These are phyloP conservation scores for Apiotrichum veenhuisii DNA, from an alignment of 1,284 basidiomycete genomes.

Conservation along the genomic window DNA sequence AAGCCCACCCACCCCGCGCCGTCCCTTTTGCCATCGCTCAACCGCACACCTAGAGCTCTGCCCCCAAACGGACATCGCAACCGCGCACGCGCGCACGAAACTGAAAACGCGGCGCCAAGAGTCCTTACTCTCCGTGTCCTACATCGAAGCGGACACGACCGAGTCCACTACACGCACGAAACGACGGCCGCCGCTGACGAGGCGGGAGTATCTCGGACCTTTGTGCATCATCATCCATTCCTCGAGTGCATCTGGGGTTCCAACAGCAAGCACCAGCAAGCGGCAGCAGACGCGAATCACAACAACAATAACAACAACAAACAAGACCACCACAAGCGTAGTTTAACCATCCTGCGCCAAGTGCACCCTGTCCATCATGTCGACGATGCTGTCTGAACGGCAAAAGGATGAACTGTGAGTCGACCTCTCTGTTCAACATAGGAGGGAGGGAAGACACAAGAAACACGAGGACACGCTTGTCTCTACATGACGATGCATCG, in stretches of 20 bases:
- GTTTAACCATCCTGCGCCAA: not conserved
- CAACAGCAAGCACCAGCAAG: too few relatives aligned
- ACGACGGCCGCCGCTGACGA: constrained; percentile 10
- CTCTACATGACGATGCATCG: too few relatives aligned
- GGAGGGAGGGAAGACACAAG: too few relatives aligned
- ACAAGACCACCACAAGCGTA: not conserved
- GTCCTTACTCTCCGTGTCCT: too few relatives aligned
- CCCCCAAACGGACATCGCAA: not conserved
- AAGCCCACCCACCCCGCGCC: not conserved
- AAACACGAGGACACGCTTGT: too few relatives aligned
- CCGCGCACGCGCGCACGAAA: not conserved
- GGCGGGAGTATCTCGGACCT: not conserved
- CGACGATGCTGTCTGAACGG: constrained; percentile 61
- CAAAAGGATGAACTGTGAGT: constrained; percentile 79
- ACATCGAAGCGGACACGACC: constrained; percentile 2
- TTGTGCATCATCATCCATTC: not conserved
- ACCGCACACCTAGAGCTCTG: too few relatives aligned
- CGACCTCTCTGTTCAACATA: not conserved
- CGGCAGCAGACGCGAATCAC: too few relatives aligned
- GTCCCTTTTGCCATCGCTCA: too few relatives aligned
- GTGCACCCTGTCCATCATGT: constrained; percentile 26
- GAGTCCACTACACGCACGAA: not conserved
- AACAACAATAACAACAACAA: constrained; percentile 2
- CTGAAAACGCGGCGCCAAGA: not conserved
- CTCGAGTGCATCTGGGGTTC: too few relatives aligned